phyloP scores from a whole-genome alignment of 257 asterid species.

The Oldenlandia corymbosa region DNA sequence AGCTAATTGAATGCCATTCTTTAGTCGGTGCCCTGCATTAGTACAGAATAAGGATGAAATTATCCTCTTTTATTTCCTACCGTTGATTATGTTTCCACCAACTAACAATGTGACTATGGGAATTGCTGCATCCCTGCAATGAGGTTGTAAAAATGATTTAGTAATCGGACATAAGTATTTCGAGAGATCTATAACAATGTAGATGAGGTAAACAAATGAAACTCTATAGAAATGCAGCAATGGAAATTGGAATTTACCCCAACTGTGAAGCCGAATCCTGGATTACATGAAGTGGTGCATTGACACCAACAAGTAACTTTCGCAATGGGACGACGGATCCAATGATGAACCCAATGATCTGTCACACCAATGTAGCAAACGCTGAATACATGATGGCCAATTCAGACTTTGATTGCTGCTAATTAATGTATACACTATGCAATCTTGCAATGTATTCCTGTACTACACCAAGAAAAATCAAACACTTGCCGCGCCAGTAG shows the following conservation, averaged over 20 bases:
- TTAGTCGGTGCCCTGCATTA: neutral
- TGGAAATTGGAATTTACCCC: conserved; percentile 4
- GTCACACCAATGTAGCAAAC: neutral
- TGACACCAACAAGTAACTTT: conserved; percentile 11
- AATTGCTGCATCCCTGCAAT: conserved; percentile 27
- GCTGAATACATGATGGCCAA: no score
- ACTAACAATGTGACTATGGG: conserved; percentile 24
- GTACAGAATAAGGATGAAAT: neutral
- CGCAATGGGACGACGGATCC: conserved; percentile 2
- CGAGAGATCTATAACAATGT: no score
- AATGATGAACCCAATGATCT: conserved; percentile 14
- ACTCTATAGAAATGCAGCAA: no score
- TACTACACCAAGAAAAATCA: neutral
- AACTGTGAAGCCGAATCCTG: conserved; percentile 11
- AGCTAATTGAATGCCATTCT: neutral
- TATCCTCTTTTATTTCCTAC: conserved; percentile 3
- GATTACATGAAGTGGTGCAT: conserved; percentile 16
- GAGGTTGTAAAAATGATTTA: neutral
- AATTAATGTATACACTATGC: no score
- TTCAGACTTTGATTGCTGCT: no score
- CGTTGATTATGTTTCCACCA: conserved; percentile 27
- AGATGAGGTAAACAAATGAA: neutral
- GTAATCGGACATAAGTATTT: no score
- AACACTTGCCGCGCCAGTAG: conserved; percentile 13
- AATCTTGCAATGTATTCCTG: no score